Percentiles rank a stretch among this genome's conserved stretches.
These are phyloP conservation scores for Amaranthus cruentus DNA, from an alignment of 148 eudicot genomes.

Conservation along the genomic window DNA sequence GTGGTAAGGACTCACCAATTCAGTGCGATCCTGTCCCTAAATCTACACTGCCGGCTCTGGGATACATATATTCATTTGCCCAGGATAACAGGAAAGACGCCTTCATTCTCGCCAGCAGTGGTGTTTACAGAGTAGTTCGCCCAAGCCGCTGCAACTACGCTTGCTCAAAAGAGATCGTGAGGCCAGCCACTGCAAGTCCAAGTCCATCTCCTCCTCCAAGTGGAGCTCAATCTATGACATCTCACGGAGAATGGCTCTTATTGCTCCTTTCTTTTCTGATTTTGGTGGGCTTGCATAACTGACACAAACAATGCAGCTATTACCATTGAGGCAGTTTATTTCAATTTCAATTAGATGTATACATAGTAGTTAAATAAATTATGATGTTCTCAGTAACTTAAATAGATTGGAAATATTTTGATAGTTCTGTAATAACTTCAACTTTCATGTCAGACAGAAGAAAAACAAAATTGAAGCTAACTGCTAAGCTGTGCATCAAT, in stretches of 20 bases:
- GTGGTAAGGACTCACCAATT: constrained; percentile 64
- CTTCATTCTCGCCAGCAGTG: constrained; percentile 58
- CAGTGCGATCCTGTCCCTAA: constrained; percentile 56
- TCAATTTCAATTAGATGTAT: background rate
- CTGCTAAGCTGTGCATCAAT: background rate
- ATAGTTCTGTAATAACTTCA: background rate
- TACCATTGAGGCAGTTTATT: background rate
- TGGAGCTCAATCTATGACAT: constrained; percentile 20
- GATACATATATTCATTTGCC: constrained; percentile 72
- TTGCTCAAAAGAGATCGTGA: constrained; percentile 65
- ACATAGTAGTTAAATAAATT: background rate
- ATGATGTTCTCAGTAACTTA: constrained; percentile 3
- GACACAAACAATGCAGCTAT: constrained; percentile 5
- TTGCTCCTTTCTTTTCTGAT: constrained; percentile 30
- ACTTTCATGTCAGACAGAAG: background rate
- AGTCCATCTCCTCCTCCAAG: constrained; percentile 34
- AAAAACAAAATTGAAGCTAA: background rate
- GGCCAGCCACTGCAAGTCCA: constrained; percentile 29
- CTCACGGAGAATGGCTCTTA: constrained; percentile 21
- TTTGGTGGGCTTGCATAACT: constrained; percentile 21
- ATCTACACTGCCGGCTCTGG: constrained; percentile 53
- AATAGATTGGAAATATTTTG: background rate
- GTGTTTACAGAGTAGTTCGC: constrained; percentile 79
- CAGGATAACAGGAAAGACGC: constrained; percentile 78
- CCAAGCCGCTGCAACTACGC: constrained; percentile 82